Evolutionary conservation across 2,329 filamentous ascomycete species (phyloP), one percentile per base, ranked within the genome.

Genomic region (Pestalotiopsis sp.): DNA sequence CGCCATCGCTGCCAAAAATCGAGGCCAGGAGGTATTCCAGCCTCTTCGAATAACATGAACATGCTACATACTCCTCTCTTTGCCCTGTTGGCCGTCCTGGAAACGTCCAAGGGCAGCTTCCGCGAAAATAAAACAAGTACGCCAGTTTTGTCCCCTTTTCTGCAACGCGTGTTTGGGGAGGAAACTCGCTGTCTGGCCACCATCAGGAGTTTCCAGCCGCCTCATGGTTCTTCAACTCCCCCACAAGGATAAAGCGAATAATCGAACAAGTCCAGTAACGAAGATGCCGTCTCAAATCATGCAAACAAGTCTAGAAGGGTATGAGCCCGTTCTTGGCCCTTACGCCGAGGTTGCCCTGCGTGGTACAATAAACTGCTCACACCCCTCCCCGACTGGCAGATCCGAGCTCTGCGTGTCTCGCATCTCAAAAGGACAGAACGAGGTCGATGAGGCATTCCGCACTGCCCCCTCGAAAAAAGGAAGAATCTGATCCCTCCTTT

Each of bases 261-360:
- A 77, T 78, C 73, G 78, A 79, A 79, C 76, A 79, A 78, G 75
- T 78, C 76, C 77, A 77, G 77, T 76, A 79, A 77, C 60, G 74
- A 80, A 83, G 82, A 82, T 81, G 82, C 81, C 82, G 81, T 83
- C 80, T 82, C 79, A 80, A 36, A 80, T 83, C 82, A 84, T 86
- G 84, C 83, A 84, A 82, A 80, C 76, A 83, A 81, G 81, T 85
- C 84, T 84, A 83, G 81, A 82, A 81, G 75, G 73, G 73, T 64
- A 23, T 56, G 52, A 59, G 59, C 45, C 56, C 56, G 36, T 39
- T 66, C n/a, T 39, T 39, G 61, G 41, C 61, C 61, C 20, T 64
- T 52, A n/a, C 38, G 17, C 61, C 20, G 39, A 36, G 39, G 61
- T 64, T 64, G 20, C 61, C 61, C 38, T 25, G 39, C 25, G 38